Percentiles rank a stretch among this genome's conserved stretches.
Evolutionary conservation across 2,329 filamentous ascomycete species (phyloP).

Genomic region (Aspergillus hiratsukae): DNA sequence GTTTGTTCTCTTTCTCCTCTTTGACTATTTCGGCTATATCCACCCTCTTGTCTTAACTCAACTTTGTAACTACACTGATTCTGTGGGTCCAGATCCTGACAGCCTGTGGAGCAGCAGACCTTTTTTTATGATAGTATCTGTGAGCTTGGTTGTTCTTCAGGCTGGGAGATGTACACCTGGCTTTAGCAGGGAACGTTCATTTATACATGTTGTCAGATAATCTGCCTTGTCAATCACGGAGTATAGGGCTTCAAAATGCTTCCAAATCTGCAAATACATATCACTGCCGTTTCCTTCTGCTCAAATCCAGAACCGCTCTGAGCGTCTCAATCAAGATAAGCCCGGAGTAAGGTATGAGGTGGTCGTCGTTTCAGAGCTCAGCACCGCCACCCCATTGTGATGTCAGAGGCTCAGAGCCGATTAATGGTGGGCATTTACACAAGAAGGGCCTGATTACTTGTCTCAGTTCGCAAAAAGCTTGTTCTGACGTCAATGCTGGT

Average conservation of each 20-base stretch:
- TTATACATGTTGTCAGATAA: background rate
- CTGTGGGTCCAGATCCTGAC: background rate
- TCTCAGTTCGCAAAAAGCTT: background rate
- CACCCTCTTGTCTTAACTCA: background rate
- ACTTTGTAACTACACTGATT: background rate
- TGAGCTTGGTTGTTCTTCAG: background rate
- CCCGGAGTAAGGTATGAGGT: background rate
- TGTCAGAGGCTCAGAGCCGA: background rate
- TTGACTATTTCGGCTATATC: background rate
- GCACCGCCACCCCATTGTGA: background rate
- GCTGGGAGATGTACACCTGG: background rate
- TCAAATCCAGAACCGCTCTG: background rate
- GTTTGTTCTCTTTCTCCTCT: background rate
- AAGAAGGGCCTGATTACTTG: background rate
- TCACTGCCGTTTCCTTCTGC: background rate
- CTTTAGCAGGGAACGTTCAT: background rate
- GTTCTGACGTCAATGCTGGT: background rate
- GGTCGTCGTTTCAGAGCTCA: background rate
- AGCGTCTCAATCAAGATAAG: background rate
- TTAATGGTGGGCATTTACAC: background rate
- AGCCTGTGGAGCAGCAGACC: background rate
- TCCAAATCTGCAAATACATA: background rate
- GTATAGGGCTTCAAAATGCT: background rate
- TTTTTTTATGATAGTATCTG: background rate
- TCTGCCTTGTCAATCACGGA: background rate